Conservation (phyloP, 345 rosid genomes). For the Citropsis articulata region DNA sequence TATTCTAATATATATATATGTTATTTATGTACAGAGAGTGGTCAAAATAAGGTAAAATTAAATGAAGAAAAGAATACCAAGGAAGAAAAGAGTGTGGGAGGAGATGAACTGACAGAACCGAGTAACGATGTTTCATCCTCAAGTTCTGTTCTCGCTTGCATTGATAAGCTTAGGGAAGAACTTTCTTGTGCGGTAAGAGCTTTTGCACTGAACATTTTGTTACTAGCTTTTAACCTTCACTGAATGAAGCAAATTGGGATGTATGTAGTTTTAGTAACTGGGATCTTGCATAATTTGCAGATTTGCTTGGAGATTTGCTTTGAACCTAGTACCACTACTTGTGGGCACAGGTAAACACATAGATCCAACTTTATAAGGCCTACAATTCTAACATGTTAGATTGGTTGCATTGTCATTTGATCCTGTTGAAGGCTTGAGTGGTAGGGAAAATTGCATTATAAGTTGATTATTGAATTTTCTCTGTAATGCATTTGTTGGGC, state of each 20-base stretch:
- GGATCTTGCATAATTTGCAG: slow-evolving; percentile 34
- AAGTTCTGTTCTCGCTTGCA: slow-evolving; percentile 41
- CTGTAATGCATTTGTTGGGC: neutral
- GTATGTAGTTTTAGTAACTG: neutral
- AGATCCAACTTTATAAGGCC: neutral
- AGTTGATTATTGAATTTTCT: neutral
- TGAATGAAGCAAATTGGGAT: slow-evolving; percentile 1
- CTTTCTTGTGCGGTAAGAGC: slow-evolving; percentile 90
- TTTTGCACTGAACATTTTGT: slow-evolving; percentile 2
- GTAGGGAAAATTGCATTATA: neutral
- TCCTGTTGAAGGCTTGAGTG: neutral
- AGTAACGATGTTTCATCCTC: slow-evolving; percentile 28
- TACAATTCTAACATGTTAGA: neutral
- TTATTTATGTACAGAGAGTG: slow-evolving; percentile 29
- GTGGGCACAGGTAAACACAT: slow-evolving; percentile 77
- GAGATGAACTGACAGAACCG: slow-evolving; percentile 24
- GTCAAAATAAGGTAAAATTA: slow-evolving; percentile 20
- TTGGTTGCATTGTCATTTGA: neutral
- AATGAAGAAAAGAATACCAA: slow-evolving; percentile 27
- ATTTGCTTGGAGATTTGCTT: slow-evolving; percentile 91
- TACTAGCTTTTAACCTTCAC: neutral
- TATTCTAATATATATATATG: neutral
- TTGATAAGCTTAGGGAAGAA: slow-evolving; percentile 85
- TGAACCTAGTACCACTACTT: slow-evolving; percentile 93
- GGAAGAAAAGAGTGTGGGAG: slow-evolving; percentile 14